These are phyloP conservation scores for Metschnikowia picachoensis DNA, from an alignment of 805 yeast species.

Conservation along the genomic window DNA sequence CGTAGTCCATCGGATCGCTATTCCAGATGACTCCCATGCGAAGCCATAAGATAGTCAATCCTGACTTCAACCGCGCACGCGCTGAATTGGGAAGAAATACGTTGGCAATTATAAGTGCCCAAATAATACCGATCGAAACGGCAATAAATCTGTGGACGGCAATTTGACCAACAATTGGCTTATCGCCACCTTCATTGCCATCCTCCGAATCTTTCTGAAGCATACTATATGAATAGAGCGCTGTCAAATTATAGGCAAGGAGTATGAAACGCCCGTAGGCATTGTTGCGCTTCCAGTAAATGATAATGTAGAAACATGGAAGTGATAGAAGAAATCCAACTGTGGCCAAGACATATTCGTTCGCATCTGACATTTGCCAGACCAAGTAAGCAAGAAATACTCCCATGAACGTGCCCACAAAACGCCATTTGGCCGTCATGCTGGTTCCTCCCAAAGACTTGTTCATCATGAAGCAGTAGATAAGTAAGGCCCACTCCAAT, in stretches of 20 bases:
- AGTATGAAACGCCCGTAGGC: conserved; percentile 69
- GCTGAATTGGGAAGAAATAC: conserved; percentile 74
- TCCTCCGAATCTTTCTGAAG: conserved; percentile 53
- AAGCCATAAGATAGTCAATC: conserved; percentile 69
- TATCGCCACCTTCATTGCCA: conserved; percentile 65
- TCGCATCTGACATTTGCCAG: conserved; percentile 58
- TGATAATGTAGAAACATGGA: conserved; percentile 54
- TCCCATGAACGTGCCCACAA: conserved; percentile 73
- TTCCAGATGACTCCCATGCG: conserved; percentile 81
- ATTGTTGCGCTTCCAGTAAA: conserved; percentile 60
- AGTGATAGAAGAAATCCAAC: conserved; percentile 46
- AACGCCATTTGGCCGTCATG: conserved; percentile 69
- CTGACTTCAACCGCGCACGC: conserved; percentile 59
- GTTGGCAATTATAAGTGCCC: conserved; percentile 71
- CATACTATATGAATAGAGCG: conserved; percentile 69
- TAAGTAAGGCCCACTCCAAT: conserved; percentile 83
- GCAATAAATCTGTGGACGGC: conserved; percentile 76
- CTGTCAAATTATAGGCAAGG: conserved; percentile 74
- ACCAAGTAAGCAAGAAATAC: conserved; percentile 55
- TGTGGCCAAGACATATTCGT: conserved; percentile 47
- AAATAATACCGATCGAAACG: conserved; percentile 66
- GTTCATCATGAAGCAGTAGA: conserved; percentile 79
- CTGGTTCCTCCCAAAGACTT: conserved; percentile 82
- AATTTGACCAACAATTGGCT: conserved; percentile 66
- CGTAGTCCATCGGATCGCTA: conserved; percentile 59